Conservation (phyloP, 805 yeast genomes). For the Candida rishiriensis region DNA sequence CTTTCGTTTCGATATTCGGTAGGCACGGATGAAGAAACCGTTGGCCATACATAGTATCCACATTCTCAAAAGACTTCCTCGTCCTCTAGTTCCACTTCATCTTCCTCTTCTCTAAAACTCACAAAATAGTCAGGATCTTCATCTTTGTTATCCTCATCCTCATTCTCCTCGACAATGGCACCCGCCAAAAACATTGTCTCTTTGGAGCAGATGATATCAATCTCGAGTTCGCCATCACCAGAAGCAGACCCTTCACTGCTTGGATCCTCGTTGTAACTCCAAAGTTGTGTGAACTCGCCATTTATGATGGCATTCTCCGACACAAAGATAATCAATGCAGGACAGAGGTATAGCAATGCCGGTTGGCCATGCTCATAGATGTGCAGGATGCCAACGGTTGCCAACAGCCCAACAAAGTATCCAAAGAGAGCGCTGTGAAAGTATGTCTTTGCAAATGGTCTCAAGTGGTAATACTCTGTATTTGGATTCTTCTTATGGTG, state of each 20-base stretch:
- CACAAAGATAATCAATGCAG: constrained; percentile 36
- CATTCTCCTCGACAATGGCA: constrained; percentile 18
- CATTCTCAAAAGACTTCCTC: background rate
- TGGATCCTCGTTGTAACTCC: constrained; percentile 33
- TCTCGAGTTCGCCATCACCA: constrained; percentile 8
- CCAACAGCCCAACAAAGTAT: constrained; percentile 42
- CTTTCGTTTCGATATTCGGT: no score
- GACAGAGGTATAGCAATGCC: constrained; percentile 61
- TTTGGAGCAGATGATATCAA: constrained; percentile 19
- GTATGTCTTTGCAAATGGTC: constrained; percentile 38
- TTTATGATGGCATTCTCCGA: constrained; percentile 30
- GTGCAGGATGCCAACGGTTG: constrained; percentile 39
- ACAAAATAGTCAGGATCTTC: constrained; percentile 13
- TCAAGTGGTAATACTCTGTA: constrained; percentile 37
- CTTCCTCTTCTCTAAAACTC: constrained; percentile 1
- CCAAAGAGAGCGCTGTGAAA: constrained; percentile 42
- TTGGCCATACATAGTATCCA: no score
- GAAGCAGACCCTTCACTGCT: constrained; percentile 10
- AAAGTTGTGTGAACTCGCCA: constrained; percentile 39
- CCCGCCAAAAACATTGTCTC: constrained; percentile 22
- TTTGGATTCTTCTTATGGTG: constrained; percentile 30
- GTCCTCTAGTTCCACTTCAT: constrained; percentile 3
- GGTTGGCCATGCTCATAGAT: constrained; percentile 53
- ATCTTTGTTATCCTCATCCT: constrained; percentile 21
- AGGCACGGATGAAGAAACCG: no score